phyloP scores from a whole-genome alignment of 2,329 filamentous ascomycete genomes.

The Trichoderma arundinaceum region DNA sequence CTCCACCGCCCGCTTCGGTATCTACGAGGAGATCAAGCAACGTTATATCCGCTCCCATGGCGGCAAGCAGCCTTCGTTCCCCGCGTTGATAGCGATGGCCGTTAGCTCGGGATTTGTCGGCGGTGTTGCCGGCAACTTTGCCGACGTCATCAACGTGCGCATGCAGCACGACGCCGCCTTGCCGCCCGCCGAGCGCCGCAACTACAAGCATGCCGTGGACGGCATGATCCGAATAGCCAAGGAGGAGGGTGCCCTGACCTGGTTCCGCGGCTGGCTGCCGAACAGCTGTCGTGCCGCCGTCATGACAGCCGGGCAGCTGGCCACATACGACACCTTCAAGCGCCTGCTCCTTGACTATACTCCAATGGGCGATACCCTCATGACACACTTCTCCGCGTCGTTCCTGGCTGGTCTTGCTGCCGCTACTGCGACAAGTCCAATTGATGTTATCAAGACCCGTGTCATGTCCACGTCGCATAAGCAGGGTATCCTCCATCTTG shows the following conservation, averaged over 20 bases:
- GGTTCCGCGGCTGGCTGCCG: constrained; percentile 86
- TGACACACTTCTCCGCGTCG: constrained; percentile 78
- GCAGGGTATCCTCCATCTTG: constrained; percentile 60
- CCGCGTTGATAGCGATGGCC: constrained; percentile 81
- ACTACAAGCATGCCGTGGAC: constrained; percentile 88
- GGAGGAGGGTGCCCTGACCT: constrained; percentile 75
- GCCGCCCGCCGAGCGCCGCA: constrained; percentile 73
- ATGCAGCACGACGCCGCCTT: constrained; percentile 95
- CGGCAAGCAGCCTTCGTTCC: constrained; percentile 66
- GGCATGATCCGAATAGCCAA: constrained; percentile 86
- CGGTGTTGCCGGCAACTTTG: constrained; percentile 89
- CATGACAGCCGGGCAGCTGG: constrained; percentile 85
- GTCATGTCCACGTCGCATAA: constrained; percentile 73
- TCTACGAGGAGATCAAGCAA: constrained; percentile 92
- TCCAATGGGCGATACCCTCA: constrained; percentile 70
- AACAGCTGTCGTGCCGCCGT: constrained; percentile 82
- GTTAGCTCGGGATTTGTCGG: constrained; percentile 84
- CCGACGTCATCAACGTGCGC: constrained; percentile 94
- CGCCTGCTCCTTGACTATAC: constrained; percentile 68
- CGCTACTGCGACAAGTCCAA: constrained; percentile 81
- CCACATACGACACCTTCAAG: constrained; percentile 86
- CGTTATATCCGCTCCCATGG: constrained; percentile 56
- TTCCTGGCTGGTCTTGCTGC: constrained; percentile 82
- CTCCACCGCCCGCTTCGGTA: constrained; percentile 92
- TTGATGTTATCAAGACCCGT: constrained; percentile 88